Evolutionary conservation across 2,329 filamentous ascomycete genomes (phyloP), one percentile per base, ranked within the genome.

Genomic region (Ceratocystis alfenasii): DNA sequence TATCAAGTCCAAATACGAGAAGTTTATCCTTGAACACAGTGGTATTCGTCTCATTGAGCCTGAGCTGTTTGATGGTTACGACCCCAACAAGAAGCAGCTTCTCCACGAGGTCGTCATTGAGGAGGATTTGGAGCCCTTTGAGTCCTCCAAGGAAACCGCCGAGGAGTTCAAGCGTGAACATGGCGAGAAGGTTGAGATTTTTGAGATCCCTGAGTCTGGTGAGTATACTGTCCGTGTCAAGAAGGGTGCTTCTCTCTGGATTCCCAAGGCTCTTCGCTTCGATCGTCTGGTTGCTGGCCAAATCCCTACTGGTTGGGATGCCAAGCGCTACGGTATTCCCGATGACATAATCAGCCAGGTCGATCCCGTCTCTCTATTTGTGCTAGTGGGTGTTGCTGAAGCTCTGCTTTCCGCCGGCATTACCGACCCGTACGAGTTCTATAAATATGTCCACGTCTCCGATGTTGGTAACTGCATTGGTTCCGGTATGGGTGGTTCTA

Each of bases 341-440:
- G 94, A 97, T 68, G 94, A 99, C 74, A 99, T 99, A 75, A 94
- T 99, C 75, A 88, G 88, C 50, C 94, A 99, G 75, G 94, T 99
- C 69, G 95, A 99, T 73, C 94, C 92, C 5, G 93, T 97, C 70
- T 96, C 94, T 1, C 83, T 99, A 62, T 99, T 90, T 74, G 90
- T 97, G 36, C 87, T 99, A 59, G 92, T 97, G 60, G 95, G 90
- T 65, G 95, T 92, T 61, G 90, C 89, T 1, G 95, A 99, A 77
- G 87, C 92, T 67, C 86, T 99, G 6, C 82, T 99, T 63, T 88
- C 90, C 36, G 88, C 90, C 69, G 94, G 94, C 86, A 93, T 99
- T 75, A 97, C 94, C 30, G 95, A 99, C 74, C 95, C 94, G 22
- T 99, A 97, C 74, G 94, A 99, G 78, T 97, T 99, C 79, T 99